Base-by-base conservation (phyloP, 1,284 basidiomycete species). In the Malassezia furfur region DNA sequence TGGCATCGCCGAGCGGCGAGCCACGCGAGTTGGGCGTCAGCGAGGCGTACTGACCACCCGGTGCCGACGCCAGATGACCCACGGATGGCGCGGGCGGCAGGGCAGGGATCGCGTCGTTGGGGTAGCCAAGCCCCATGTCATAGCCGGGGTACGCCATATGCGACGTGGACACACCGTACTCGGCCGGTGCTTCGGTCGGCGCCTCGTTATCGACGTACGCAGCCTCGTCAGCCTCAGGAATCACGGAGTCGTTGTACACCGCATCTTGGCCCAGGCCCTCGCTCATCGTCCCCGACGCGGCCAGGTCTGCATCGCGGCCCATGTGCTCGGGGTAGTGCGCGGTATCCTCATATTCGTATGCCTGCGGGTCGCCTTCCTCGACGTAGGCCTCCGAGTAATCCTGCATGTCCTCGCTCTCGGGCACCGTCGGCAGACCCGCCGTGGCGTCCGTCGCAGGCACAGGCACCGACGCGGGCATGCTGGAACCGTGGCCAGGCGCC, bases 341-440 rank as follows among this genome's bases (percentile, higher is more conserved):
- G 9, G 17, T n/a, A 9, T 40, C 38, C 7, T 5, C 31, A 17
- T 34, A 15, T 12, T n/a, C n/a, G 19, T 17, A 34, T 14, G 2
- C 28, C 17, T 28, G 15, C 43, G n/a, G 45, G 9, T 15, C n/a
- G 38, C 19, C 17, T 10, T n/a, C 31, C 17, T 32, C 30, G 10
- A 8, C 31, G 45, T 47, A 32, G 15, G 15, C 32, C 7, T 38
- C 19, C 8, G 15, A 12, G 14, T 25, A 31, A 6, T 36, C 47
- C 9, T 5, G 22, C 25, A 28, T 9, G 43, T 37, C 39, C n/a
- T 50, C 44, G 30, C 17, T 11, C 28, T 57, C 54, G 12, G 34
- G 44, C 30, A 57, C 49, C 2, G 54, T 57, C 8, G 54, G 49
- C 34, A 57, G 48, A 14, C 54, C 54, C 1, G 32, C 28, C 9